Conservation (phyloP, 257 asterid genomes). For the Nicotiana undulata region DNA sequence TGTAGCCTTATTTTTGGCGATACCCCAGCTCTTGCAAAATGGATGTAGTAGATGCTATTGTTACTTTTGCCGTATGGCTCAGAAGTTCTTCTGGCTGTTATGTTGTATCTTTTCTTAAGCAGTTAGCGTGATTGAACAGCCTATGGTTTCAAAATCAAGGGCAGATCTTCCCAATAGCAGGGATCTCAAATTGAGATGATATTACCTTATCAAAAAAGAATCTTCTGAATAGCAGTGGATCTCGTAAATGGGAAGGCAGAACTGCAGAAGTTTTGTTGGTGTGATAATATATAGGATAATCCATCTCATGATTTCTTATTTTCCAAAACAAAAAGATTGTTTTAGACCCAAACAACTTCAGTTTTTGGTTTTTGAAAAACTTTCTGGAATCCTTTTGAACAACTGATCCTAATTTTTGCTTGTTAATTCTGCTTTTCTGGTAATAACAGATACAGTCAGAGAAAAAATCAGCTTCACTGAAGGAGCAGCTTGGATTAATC, state of each 20-base stretch:
- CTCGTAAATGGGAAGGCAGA: neutral
- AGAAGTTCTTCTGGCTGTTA: neutral
- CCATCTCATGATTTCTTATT: neutral
- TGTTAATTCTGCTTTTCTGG: slow-evolving; percentile 10
- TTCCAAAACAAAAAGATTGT: too few species aligned
- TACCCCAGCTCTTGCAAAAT: neutral
- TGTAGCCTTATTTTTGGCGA: neutral
- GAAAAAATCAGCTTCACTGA: slow-evolving; percentile 52
- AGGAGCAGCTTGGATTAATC: slow-evolving; percentile 67
- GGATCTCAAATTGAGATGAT: neutral
- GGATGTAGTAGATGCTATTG: neutral
- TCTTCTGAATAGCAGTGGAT: neutral
- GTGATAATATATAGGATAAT: neutral
- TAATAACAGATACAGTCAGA: slow-evolving; percentile 44
- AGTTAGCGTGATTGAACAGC: neutral
- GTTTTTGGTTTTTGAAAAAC: neutral
- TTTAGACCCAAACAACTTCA: neutral
- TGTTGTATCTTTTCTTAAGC: neutral
- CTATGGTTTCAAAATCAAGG: too few species aligned
- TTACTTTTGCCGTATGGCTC: neutral
- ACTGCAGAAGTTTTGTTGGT: neutral
- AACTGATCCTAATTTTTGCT: slow-evolving; percentile 2
- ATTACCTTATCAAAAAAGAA: too few species aligned
- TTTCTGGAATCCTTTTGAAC: neutral
- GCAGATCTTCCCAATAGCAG: neutral